phyloP scores from a whole-genome alignment of 1,284 basidiomycete species.

The Porodaedalea pini region DNA sequence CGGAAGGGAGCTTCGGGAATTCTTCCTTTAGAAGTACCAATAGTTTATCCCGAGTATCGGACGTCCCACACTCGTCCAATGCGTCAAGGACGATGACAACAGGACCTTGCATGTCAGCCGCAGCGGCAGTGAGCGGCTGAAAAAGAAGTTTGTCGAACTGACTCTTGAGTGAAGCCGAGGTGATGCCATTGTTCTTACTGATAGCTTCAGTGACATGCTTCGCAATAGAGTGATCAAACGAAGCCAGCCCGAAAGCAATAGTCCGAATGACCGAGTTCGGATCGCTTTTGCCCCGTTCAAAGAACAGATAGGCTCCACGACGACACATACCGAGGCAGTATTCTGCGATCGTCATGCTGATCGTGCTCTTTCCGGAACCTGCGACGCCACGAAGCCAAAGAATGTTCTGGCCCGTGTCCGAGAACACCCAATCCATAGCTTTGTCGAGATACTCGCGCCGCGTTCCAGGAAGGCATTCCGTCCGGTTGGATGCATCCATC shows the following conservation, averaged over 20 bases:
- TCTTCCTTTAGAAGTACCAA: conserved; percentile 27
- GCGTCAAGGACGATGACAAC: conserved; percentile 3
- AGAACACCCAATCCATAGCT: background rate
- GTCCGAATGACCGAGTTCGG: too few relatives aligned
- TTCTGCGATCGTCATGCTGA: conserved; percentile 20
- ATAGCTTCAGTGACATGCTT: background rate
- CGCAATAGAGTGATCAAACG: conserved; percentile 16
- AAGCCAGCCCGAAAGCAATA: conserved; percentile 21
- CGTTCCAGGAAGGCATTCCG: conserved; percentile 7
- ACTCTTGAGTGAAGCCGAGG: background rate
- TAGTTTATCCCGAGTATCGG: conserved; percentile 29
- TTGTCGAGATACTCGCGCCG: background rate
- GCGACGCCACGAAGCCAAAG: conserved; percentile 27
- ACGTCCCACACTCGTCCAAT: conserved; percentile 3
- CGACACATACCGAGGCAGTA: background rate
- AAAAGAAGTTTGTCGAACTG: background rate
- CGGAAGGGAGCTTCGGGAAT: too few relatives aligned
- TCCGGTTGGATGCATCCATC: conserved; percentile 2
- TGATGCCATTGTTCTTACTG: background rate
- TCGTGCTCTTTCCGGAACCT: too few relatives aligned
- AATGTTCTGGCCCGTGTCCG: background rate
- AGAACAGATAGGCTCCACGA: conserved; percentile 2
- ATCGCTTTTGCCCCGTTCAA: background rate
- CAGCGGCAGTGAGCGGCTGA: background rate
- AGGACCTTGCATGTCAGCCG: background rate